Conservation (phyloP, 192 early-diverging fungal species). For the Coemansia sp. region DNA sequence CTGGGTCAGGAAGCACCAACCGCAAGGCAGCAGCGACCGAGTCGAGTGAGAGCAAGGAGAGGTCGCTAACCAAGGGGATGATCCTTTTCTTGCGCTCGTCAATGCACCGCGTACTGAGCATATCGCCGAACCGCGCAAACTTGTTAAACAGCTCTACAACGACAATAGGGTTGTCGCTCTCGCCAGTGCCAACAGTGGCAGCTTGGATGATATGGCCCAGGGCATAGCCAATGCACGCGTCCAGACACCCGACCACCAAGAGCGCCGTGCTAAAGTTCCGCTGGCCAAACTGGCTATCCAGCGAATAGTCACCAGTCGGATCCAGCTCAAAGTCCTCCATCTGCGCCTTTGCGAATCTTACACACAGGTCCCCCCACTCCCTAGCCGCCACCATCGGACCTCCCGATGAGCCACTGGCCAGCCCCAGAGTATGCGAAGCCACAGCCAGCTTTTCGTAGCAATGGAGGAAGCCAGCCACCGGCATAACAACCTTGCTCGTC, state of each 20-base stretch:
- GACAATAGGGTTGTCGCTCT: slow-evolving; percentile 1
- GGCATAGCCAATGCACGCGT: slow-evolving; percentile 54
- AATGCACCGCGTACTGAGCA: slow-evolving; percentile 27
- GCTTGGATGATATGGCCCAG: slow-evolving; percentile 5
- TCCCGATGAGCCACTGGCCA: background rate
- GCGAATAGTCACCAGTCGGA: slow-evolving; percentile 62
- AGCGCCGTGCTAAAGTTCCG: slow-evolving; percentile 57
- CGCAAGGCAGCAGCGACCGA: slow-evolving; percentile 2
- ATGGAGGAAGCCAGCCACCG: slow-evolving; percentile 23
- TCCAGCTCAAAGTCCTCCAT: slow-evolving; percentile 70
- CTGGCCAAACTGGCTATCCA: slow-evolving; percentile 51
- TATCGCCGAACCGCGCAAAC: slow-evolving; percentile 22
- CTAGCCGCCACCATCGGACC: background rate
- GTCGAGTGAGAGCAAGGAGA: slow-evolving; percentile 21
- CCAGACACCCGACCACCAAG: slow-evolving; percentile 59
- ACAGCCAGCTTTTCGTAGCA: slow-evolving; percentile 28
- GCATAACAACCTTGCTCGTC: slow-evolving; percentile 28
- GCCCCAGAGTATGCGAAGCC: background rate
- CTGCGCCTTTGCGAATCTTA: slow-evolving; percentile 54
- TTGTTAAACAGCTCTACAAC: slow-evolving; percentile 33
- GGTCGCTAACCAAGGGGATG: slow-evolving; percentile 10
- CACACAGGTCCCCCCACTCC: slow-evolving; percentile 29
- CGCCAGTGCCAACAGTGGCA: background rate
- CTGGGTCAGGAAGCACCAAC: slow-evolving; percentile 20
- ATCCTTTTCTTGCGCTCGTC: slow-evolving; percentile 28